phyloP scores from a whole-genome alignment of 1,284 basidiomycete genomes.

The Naganishia liquefaciens region DNA sequence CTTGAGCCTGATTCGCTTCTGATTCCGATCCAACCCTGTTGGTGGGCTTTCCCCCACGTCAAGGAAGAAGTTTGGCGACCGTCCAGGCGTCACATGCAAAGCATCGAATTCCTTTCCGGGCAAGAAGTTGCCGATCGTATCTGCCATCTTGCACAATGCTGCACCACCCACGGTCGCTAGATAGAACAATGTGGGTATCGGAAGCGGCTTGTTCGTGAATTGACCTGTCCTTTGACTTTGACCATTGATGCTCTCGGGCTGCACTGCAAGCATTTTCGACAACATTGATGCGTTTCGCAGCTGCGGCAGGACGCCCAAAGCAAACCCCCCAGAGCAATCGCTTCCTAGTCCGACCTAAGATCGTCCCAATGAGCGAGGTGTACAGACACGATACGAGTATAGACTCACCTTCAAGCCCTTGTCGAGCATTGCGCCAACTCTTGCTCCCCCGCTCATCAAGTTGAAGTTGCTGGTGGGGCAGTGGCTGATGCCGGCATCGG shows the following conservation, averaged over 20 bases:
- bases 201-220: slow-evolving; percentile 61
- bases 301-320: slow-evolving; percentile 76
- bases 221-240: slow-evolving; percentile 28
- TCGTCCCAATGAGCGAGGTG: slow-evolving; percentile 11
- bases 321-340: slow-evolving; percentile 87
- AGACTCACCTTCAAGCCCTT: slow-evolving; percentile 73
- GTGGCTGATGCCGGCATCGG: slow-evolving; percentile 78
- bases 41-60: slow-evolving; percentile 40
- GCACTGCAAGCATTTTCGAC: slow-evolving; percentile 66
- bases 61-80: slow-evolving; percentile 67
- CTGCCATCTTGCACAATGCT: slow-evolving; percentile 70
- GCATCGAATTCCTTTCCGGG: slow-evolving; percentile 90
- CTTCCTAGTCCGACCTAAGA: slow-evolving; percentile 80
- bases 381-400: slow-evolving; percentile 4
- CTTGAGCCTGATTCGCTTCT: slow-evolving; percentile 46
- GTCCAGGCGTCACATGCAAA: slow-evolving; percentile 65
- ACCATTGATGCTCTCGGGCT: slow-evolving; percentile 29
- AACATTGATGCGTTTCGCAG: slow-evolving; percentile 80
- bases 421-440: slow-evolving; percentile 76
- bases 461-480: slow-evolving; percentile 94
- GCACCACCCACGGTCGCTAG: slow-evolving; percentile 93
- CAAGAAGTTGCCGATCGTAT: slow-evolving; percentile 74
- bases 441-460: slow-evolving; percentile 77
- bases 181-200: slow-evolving; percentile 76
- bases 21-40: slow-evolving; percentile 34